Base-by-base conservation (phyloP, 495 filamentous ascomycete species). In the Lasiosphaeris hirsuta region DNA sequence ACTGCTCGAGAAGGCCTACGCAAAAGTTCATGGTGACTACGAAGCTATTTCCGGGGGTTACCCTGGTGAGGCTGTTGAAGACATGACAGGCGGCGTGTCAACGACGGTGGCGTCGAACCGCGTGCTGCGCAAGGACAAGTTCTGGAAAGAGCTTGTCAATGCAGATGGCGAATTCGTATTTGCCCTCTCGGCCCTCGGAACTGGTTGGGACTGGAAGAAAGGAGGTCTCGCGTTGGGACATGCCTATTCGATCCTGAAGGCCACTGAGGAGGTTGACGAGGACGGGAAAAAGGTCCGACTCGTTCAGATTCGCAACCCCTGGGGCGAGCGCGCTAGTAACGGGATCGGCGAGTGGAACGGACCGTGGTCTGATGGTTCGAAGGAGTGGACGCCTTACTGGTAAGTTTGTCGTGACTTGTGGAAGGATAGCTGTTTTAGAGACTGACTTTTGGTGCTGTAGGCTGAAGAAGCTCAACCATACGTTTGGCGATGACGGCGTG, bases 1-100 rank as follows among this genome's bases (percentile, higher is more conserved):
- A 0, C 70, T 92, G 37, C 78, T 92, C 1, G 89, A 92, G 62
- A 92, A 92, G 66, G 89, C 89, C 1, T 92, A 88, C 64, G 89
- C 89, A 39, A 92, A 92, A 64, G 87, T 86, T 4, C 89, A 92
- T 58, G 86, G 86, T 3, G 67, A 70, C 47, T 70, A 65, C 37
- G 58, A 62, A 40, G 58, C 87, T 0, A 88, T 92, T 57, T 81
- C 87, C 39, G 87, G 88, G n/a, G 89, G 89, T 0, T 89, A 81
- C 63, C 81, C 86, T 9, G 86, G 85, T 8, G 89, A 92, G 65
- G 89, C 79, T 10, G 82, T 92, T 49, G 89, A 92, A 69, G 89
- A 92, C 66, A 72, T 92, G 52, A 90, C 88, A 4, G 89, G 89
- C n/a, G 89, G 89, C 11, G 87, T 90, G 10, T 89, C 62, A 1